A percentile compares a stretch with the other conserved stretches of the same genome.
Conservation (phyloP, 2,329 filamentous ascomycete species). For the Pseudocercospora ulei region DNA sequence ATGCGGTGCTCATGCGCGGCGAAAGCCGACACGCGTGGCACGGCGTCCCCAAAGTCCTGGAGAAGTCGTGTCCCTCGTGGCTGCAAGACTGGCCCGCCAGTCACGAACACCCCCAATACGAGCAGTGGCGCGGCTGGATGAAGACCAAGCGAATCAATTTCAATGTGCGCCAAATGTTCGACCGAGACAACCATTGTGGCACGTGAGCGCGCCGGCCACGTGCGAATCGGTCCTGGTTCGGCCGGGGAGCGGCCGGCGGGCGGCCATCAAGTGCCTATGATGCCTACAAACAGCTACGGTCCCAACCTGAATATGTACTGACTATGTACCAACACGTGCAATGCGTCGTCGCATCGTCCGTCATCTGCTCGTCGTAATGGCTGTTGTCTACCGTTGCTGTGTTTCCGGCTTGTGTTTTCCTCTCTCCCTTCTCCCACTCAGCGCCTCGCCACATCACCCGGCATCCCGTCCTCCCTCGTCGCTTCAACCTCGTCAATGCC, state of each 20-base stretch:
- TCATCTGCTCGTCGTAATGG: background rate
- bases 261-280: too few relatives aligned
- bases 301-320: constrained; percentile 7
- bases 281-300: background rate
- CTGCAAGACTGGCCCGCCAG: constrained; percentile 62
- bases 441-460: background rate
- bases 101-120: constrained; percentile 39
- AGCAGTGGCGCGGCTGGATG: constrained; percentile 81
- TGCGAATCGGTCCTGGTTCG: too few relatives aligned
- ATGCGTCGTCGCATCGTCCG: constrained; percentile 4
- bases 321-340: constrained; percentile 4
- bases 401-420: background rate
- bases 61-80: constrained; percentile 65
- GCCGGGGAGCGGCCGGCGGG: too few relatives aligned
- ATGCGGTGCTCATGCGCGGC: constrained; percentile 81
- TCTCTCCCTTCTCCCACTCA: background rate
- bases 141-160: constrained; percentile 69
- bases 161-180: constrained; percentile 8
- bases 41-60: constrained; percentile 77
- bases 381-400: background rate
- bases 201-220: background rate
- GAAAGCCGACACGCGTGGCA: constrained; percentile 86
- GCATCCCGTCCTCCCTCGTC: constrained; percentile 11
- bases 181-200: background rate
- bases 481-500: constrained; percentile 17